phyloP scores from a whole-genome alignment of 2,329 filamentous ascomycete species.

The Coleophoma crateriformis region DNA sequence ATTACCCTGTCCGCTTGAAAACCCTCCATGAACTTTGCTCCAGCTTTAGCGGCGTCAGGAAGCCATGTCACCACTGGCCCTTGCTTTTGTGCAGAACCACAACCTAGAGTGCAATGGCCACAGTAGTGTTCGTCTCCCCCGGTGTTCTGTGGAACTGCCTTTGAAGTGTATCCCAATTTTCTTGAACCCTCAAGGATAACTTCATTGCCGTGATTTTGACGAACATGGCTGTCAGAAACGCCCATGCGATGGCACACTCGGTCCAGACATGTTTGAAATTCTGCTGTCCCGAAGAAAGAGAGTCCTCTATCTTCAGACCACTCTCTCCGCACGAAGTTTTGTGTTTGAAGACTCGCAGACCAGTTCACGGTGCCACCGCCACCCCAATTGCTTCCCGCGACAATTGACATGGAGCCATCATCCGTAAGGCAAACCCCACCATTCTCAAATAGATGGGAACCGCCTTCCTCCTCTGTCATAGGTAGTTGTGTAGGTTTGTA shows the following conservation, averaged over 20 bases:
- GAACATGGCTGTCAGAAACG: slow-evolving; percentile 57
- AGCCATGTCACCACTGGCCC: slow-evolving; percentile 74
- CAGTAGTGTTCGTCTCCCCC: slow-evolving; percentile 70
- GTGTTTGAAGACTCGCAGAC: slow-evolving; percentile 61
- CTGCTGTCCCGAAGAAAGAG: slow-evolving; percentile 65
- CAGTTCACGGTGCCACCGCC: slow-evolving; percentile 89
- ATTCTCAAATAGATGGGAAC: slow-evolving; percentile 63
- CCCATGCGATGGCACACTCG: slow-evolving; percentile 76
- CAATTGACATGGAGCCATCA: slow-evolving; percentile 51
- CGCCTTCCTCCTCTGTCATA: slow-evolving; percentile 59
- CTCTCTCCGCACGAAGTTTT: slow-evolving; percentile 71
- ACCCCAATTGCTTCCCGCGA: slow-evolving; percentile 72
- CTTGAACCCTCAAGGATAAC: slow-evolving; percentile 69
- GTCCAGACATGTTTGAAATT: slow-evolving; percentile 76
- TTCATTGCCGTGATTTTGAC: slow-evolving; percentile 68
- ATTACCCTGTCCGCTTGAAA: slow-evolving; percentile 66
- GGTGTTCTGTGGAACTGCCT: slow-evolving; percentile 73
- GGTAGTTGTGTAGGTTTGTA: slow-evolving; percentile 68
- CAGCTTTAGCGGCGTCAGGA: slow-evolving; percentile 70
- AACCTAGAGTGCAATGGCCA: slow-evolving; percentile 57
- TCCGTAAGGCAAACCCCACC: slow-evolving; percentile 52
- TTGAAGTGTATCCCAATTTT: slow-evolving; percentile 67
- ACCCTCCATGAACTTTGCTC: slow-evolving; percentile 79
- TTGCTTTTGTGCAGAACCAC: slow-evolving; percentile 66
- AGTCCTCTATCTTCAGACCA: slow-evolving; percentile 67